Conservation (phyloP, 1,139 yeast species). For the Geotrichum restrictum region DNA sequence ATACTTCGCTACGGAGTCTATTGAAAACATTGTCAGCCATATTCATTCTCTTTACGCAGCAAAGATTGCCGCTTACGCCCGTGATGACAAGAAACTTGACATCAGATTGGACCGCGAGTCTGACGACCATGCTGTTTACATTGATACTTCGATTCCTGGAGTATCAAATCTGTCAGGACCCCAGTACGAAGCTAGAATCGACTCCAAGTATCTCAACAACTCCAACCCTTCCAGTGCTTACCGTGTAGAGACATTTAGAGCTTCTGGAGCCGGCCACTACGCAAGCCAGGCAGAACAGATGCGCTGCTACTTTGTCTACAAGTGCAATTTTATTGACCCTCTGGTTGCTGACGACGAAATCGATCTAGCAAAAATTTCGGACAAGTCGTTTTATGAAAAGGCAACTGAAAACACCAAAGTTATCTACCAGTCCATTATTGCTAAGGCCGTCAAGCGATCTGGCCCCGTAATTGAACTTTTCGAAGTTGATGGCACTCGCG, state of each 20-base stretch:
- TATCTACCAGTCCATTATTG: slow-evolving; percentile 69
- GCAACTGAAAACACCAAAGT: slow-evolving; percentile 76
- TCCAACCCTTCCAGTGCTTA: slow-evolving; percentile 50
- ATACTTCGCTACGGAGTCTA: slow-evolving; percentile 81
- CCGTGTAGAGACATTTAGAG: slow-evolving; percentile 80
- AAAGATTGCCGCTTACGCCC: slow-evolving; percentile 81
- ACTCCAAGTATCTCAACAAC: slow-evolving; percentile 70
- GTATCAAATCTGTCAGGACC: slow-evolving; percentile 40
- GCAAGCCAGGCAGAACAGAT: slow-evolving; percentile 46
- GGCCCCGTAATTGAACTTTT: slow-evolving; percentile 93
- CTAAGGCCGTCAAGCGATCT: slow-evolving; percentile 65
- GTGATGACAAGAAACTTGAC: slow-evolving; percentile 52
- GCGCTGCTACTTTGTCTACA: slow-evolving; percentile 82
- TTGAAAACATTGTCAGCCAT: slow-evolving; percentile 76
- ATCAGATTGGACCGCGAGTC: slow-evolving; percentile 73
- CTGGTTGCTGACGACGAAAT: slow-evolving; percentile 42
- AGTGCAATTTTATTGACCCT: slow-evolving; percentile 55
- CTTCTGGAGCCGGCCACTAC: slow-evolving; percentile 51
- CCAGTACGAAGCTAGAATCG: slow-evolving; percentile 55
- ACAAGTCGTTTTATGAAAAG: slow-evolving; percentile 70
- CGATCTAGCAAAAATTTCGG: slow-evolving; percentile 67
- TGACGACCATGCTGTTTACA: slow-evolving; percentile 86
- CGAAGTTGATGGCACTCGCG: slow-evolving; percentile 71
- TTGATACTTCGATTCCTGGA: slow-evolving; percentile 60
- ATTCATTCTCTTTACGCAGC: slow-evolving; percentile 85